Evolutionary conservation across 306 rosid genomes (phyloP), one percentile per base, ranked within the genome.

Genomic region (Cucurbita pepo): DNA sequence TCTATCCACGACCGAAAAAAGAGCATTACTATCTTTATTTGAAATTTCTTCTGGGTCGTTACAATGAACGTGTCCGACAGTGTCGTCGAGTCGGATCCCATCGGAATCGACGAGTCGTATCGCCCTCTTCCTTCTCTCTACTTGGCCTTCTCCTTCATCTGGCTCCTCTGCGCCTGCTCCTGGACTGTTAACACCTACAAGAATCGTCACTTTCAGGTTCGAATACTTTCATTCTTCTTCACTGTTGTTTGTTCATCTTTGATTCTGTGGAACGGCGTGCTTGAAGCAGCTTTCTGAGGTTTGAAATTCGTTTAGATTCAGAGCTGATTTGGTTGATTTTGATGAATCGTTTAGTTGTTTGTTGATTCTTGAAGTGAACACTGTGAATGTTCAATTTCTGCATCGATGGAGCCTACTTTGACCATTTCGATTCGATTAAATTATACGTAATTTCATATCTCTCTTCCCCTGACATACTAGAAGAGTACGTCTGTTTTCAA

Each of bases 151-250:
- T 63, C 87, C 75, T 82, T 84, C 34, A 78, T 95, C 73, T 95
- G 97, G 99, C 77, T 91, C 51, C 66, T 89, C 88, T 88, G 91
- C 64, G 91, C 91, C 65, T 91, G 83, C 77, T 87, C 92, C 52
- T 95, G 99, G 99, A 88, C 99, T 73, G 51, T 83, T 77, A 91
- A 89, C 79, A 89, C 95, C 80, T 91, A 79, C 81, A 88, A 81
- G 73, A 89, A 80, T 60, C 96, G 99, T 78, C 97, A 83, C 78
- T 90, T 81, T 73, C 99, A 91, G 99, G 99, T 88, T 53, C 12
- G 0, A 16, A 6, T 8, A 3, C 60, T 45, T 15, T n/a, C 60
- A 5, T 66, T 14, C 13, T 71, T 57, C 1, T 63, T 6, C 19
- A 30, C 34, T 30, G 0, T 30, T 30, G 34, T 30, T 30, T 2